Percentiles rank a stretch among this genome's conserved stretches.
phyloP scores from a whole-genome alignment of 352 stramenopile species.

The Pythium guiyangense region DNA sequence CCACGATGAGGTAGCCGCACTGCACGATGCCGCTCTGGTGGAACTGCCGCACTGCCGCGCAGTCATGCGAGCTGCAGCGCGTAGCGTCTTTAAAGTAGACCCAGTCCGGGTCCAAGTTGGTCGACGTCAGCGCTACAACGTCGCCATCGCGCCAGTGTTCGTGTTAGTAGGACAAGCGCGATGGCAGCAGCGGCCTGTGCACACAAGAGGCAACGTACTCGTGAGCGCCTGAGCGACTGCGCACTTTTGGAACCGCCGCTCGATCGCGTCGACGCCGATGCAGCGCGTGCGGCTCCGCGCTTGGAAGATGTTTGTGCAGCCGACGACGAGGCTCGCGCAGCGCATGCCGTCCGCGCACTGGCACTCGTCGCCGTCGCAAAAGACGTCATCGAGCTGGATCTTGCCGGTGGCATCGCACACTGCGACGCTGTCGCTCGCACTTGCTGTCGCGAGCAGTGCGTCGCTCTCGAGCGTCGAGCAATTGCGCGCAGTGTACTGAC shows the following conservation, averaged over 20 bases:
- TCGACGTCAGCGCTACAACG: slow-evolving; percentile 24
- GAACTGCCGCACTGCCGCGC: slow-evolving; percentile 49
- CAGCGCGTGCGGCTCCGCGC: slow-evolving; percentile 65
- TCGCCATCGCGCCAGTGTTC: background rate
- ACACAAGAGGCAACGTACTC: slow-evolving; percentile 20
- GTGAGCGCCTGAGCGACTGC: slow-evolving; percentile 43
- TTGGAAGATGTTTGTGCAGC: slow-evolving; percentile 68
- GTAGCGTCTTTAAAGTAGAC: slow-evolving; percentile 56
- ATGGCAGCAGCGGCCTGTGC: background rate
- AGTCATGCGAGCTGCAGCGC: slow-evolving; percentile 59
- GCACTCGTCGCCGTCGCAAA: slow-evolving; percentile 64
- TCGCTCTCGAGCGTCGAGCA: slow-evolving; percentile 29
- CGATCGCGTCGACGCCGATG: slow-evolving; percentile 39
- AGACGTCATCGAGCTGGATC: slow-evolving; percentile 82
- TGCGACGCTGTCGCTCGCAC: slow-evolving; percentile 16
- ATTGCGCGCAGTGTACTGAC: slow-evolving; percentile 61
- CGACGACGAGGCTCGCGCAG: slow-evolving; percentile 64
- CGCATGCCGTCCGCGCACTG: slow-evolving; percentile 37
- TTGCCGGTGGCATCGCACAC: slow-evolving; percentile 53
- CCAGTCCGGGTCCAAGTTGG: slow-evolving; percentile 63
- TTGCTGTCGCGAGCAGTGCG: slow-evolving; percentile 1
- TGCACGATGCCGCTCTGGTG: slow-evolving; percentile 57
- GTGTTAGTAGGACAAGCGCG: too few species aligned
- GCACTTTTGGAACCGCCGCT: slow-evolving; percentile 48
- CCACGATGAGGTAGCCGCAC: slow-evolving; percentile 58